Base-by-base conservation (phyloP, 2,329 filamentous ascomycete species). In the Trichophyton benhamiae region DNA sequence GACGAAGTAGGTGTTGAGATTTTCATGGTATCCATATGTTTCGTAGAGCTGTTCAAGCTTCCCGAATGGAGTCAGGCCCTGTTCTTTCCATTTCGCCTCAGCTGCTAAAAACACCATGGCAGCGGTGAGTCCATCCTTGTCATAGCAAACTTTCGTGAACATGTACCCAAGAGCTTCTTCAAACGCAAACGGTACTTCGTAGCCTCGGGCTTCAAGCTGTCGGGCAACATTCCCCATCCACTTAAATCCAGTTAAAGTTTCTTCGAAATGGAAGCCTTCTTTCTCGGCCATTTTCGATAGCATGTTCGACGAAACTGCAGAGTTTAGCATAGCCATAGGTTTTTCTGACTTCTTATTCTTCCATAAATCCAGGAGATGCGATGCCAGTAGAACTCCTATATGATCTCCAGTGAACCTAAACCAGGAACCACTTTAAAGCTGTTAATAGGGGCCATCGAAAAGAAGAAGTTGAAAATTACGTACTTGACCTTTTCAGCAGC, bases 101-200 rank as follows among this genome's bases (percentile, higher is more conserved):
- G 82, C 82, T 11, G 78, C 77, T 3, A 86, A 71, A 68, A 86
- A 86, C 15, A 84, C 75, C 9, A 80, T 77, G 2, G 83, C 81
- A 1, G 83, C 83, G 4, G 81, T 78, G 61, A 87, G 80, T 2
- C 83, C 83, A 68, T 87, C 84, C 67, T 87, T 87, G 71, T 87
- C 84, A 65, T 82, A 80, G 44, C 83, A 83, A 1, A 85, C 80
- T 6, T 77, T 72, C 0, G 83, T 78, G 60, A 86, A 83, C 84
- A 86, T 86, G 70, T 85, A 87, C 0, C 84, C 84, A 22, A 87
- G 78, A 6, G 84, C 84, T 71, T 87, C 84, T 70, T 87, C 84
- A 65, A 83, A 87, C 1, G 83, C 83, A 67, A 80, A 86, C 0
- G 78, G 73, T 0, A 81, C 78, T 22, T 78, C 73, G 65, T 80